Conservation (phyloP, 2,329 filamentous ascomycete genomes). For the Cercospora janseana region DNA sequence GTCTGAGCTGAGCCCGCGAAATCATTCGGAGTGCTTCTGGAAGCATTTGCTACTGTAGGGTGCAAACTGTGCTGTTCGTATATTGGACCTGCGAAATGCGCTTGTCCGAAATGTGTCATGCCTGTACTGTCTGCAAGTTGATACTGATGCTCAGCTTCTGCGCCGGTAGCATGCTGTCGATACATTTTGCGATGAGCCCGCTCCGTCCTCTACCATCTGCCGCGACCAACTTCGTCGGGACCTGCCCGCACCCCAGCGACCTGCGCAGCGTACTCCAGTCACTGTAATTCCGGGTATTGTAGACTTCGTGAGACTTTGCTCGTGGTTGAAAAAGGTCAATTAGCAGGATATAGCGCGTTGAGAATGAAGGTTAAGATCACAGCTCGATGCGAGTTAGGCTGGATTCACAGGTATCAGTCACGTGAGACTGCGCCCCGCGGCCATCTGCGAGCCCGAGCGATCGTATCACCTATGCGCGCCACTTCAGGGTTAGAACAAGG, state of each 20-base stretch:
- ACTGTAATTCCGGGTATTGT: neutral
- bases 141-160: conserved; percentile 28
- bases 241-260: neutral
- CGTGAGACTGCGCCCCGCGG: no score
- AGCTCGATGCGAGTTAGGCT: neutral
- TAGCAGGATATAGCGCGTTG: neutral
- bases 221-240: neutral
- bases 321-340: conserved; percentile 2
- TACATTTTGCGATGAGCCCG: conserved; percentile 29
- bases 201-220: no score
- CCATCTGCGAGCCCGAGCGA: no score
- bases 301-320: neutral
- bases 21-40: conserved; percentile 21
- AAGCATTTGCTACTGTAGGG: conserved; percentile 12
- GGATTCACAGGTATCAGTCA: no score
- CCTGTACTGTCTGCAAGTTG: conserved; percentile 24
- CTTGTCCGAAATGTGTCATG: conserved; percentile 25
- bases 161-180: conserved; percentile 28
- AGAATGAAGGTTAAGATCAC: conserved; percentile 4
- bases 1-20: conserved; percentile 26
- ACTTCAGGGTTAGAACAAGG: no score
- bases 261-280: neutral
- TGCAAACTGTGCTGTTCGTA: conserved; percentile 29
- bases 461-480: no score
- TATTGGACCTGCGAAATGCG: conserved; percentile 28